Conservation (phyloP, 1,284 basidiomycete species). For the Taiwanofungus camphoratus region DNA sequence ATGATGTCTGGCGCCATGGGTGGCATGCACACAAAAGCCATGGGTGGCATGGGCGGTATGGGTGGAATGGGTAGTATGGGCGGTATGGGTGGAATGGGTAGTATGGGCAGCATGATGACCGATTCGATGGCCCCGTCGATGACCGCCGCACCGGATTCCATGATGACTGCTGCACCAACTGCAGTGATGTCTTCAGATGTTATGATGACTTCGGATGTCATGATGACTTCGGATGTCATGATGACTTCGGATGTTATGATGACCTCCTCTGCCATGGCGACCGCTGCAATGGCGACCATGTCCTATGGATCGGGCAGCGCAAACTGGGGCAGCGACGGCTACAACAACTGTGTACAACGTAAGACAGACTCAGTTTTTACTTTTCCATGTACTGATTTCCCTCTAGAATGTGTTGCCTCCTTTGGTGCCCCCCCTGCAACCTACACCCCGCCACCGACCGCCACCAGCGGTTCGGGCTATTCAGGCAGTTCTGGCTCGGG, state of each 20-base stretch:
- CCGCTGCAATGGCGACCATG: slow-evolving; percentile 3
- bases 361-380: slow-evolving; percentile 24
- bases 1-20: background rate
- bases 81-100: too few species aligned
- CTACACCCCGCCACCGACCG: slow-evolving; percentile 37
- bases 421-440: slow-evolving; percentile 36
- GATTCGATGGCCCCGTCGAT: background rate
- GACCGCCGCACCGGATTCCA: background rate
- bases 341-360: slow-evolving; percentile 69
- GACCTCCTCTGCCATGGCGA: slow-evolving; percentile 4
- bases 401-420: slow-evolving; percentile 57
- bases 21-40: too few species aligned
- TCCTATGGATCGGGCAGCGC: slow-evolving; percentile 61
- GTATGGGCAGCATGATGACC: background rate
- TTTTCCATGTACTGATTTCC: background rate
- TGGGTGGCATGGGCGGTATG: too few species aligned
- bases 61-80: too few species aligned
- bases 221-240: slow-evolving; percentile 1
- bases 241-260: slow-evolving; percentile 1
- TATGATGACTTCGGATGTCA: slow-evolving; percentile 6
- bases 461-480: slow-evolving; percentile 21
- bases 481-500: slow-evolving; percentile 31
- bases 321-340: slow-evolving; percentile 52
- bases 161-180: slow-evolving; percentile 3
- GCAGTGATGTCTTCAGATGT: slow-evolving; percentile 1